Evolutionary conservation across 129 eudicot genomes (phyloP).

Genomic region (Pittosporum tobira): DNA sequence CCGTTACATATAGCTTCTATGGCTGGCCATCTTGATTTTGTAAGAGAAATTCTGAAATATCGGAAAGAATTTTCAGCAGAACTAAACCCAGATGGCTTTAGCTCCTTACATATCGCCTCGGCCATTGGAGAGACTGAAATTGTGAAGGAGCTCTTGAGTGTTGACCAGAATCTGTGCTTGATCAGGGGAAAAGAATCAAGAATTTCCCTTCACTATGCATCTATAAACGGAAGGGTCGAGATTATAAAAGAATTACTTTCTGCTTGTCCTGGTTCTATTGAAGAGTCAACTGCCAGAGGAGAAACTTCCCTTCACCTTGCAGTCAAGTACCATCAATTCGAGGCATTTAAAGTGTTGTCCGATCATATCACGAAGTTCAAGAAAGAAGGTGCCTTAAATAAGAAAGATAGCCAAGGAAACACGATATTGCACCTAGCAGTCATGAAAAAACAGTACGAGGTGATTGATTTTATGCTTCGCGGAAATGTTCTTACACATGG

Average conservation of each 20-base stretch:
- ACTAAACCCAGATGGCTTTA: constrained; percentile 34
- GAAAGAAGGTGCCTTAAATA: constrained; percentile 24
- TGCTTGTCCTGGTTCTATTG: constrained; percentile 18
- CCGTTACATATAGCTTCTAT: no score
- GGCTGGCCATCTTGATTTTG: constrained; percentile 4
- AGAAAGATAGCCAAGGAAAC: constrained; percentile 28
- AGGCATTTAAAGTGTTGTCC: constrained; percentile 20
- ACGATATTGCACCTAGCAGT: constrained; percentile 34
- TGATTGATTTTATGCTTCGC: constrained; percentile 10
- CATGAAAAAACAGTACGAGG: constrained; percentile 30
- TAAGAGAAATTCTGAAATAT: background rate
- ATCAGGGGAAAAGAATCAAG: no score
- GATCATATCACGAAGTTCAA: constrained; percentile 19
- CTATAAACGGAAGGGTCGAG: constrained; percentile 33
- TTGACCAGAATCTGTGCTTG: constrained; percentile 27
- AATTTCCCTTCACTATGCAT: constrained; percentile 47
- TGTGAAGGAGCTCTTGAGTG: constrained; percentile 40
- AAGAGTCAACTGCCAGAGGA: constrained; percentile 21
- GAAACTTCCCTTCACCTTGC: constrained; percentile 40
- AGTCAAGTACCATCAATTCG: constrained; percentile 29
- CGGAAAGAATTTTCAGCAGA: background rate
- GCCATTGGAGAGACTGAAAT: constrained; percentile 41
- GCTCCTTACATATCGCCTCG: constrained; percentile 51
- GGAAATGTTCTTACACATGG: background rate
- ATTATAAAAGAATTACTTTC: constrained; percentile 25